Conservation (phyloP, 148 eudicot genomes). For the Silene conica region DNA sequence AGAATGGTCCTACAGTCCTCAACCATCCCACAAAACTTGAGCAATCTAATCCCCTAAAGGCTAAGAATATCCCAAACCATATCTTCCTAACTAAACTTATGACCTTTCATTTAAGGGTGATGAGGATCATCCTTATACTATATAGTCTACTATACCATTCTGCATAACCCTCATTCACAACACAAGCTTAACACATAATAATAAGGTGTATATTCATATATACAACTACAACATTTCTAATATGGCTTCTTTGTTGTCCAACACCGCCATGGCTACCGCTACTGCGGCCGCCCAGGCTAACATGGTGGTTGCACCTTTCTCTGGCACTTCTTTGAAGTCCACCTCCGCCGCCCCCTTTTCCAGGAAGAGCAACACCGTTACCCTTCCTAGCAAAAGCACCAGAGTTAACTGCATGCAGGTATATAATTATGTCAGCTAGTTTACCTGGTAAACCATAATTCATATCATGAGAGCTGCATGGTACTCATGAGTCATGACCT, state of each 20-base stretch:
- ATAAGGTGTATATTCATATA: background rate
- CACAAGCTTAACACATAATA: background rate
- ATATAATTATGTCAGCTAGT: background rate
- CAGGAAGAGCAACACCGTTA: constrained; percentile 25
- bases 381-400: constrained; percentile 45
- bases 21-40: constrained; percentile 1
- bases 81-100: constrained; percentile 10
- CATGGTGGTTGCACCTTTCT: constrained; percentile 50
- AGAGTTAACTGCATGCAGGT: constrained; percentile 53
- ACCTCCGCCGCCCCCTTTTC: constrained; percentile 32
- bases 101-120: constrained; percentile 16
- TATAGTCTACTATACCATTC: background rate
- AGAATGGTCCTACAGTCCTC: background rate
- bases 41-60: constrained; percentile 12
- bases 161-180: background rate
- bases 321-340: constrained; percentile 48
- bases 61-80: constrained; percentile 22
- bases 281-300: constrained; percentile 36
- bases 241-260: constrained; percentile 26
- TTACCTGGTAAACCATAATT: no score
- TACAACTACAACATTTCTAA: background rate
- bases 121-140: constrained; percentile 1
- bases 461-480: no score
- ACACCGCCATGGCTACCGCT: constrained; percentile 30
- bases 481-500: no score